These are phyloP conservation scores for Gonapodya prolifera DNA, from an alignment of 192 early-diverging fungal species.

Conservation along the genomic window DNA sequence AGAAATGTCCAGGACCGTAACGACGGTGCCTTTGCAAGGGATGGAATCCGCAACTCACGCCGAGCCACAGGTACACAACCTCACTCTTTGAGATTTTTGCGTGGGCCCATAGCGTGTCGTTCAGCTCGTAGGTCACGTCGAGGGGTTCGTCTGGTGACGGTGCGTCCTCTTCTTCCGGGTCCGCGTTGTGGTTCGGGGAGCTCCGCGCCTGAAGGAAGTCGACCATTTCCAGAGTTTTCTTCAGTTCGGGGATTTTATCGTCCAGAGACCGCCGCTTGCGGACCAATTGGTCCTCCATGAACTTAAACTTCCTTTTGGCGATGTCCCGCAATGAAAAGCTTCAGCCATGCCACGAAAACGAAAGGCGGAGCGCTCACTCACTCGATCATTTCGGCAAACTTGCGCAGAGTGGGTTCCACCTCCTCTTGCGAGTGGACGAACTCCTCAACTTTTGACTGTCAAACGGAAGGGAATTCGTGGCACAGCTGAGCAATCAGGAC, in stretches of 20 bases:
- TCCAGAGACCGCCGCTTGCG: constrained; percentile 74
- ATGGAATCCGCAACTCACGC: constrained; percentile 40
- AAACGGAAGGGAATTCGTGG: background rate
- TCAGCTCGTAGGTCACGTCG: constrained; percentile 80
- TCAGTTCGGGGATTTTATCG: constrained; percentile 90
- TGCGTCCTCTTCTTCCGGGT: constrained; percentile 21
- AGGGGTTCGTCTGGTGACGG: constrained; percentile 62
- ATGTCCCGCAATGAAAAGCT: background rate
- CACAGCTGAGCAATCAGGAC: background rate
- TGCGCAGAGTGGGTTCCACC: constrained; percentile 73
- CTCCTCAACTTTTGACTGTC: constrained; percentile 74
- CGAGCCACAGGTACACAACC: constrained; percentile 88
- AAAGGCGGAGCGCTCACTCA: constrained; percentile 24
- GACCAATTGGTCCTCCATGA: constrained; percentile 86
- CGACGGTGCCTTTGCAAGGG: too few relatives aligned
- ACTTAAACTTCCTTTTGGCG: constrained; percentile 82
- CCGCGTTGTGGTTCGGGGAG: background rate
- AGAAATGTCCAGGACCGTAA: too few relatives aligned
- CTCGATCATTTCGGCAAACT: constrained; percentile 84
- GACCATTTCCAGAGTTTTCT: constrained; percentile 82
- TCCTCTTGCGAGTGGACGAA: constrained; percentile 63
- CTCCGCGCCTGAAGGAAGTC: constrained; percentile 53
- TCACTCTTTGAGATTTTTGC: constrained; percentile 64
- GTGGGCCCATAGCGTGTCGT: constrained; percentile 84
- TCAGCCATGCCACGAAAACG: background rate